A percentile compares a stretch with the other conserved stretches of the same genome.
These are phyloP conservation scores for Calonectria hongkongensis DNA, from an alignment of 2,329 filamentous ascomycete species.

Conservation along the genomic window DNA sequence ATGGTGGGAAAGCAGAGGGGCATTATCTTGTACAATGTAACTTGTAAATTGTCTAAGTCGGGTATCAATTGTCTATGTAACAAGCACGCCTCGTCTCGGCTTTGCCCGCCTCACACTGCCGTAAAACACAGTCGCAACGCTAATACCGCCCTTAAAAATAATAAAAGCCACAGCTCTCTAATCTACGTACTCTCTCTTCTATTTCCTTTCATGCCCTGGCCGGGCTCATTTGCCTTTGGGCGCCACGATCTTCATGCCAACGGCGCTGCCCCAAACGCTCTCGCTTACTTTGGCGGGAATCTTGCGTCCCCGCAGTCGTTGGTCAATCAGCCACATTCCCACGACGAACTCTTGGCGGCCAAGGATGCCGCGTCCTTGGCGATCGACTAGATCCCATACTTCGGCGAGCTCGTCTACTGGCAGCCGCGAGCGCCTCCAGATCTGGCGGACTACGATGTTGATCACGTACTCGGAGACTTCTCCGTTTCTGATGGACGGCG, in stretches of 20 bases:
- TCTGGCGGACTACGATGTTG: constrained; percentile 82
- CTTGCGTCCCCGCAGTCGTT: constrained; percentile 86
- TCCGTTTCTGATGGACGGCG: constrained; percentile 43
- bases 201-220: not conserved
- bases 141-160: not conserved
- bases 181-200: not conserved
- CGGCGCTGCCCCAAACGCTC: constrained; percentile 85
- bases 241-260: constrained; percentile 64
- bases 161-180: too few relatives aligned
- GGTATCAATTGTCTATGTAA: constrained; percentile 24
- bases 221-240: constrained; percentile 55
- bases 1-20: too few relatives aligned
- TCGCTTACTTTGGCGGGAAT: constrained; percentile 81
- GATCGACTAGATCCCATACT: constrained; percentile 85
- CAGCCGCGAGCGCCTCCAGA: constrained; percentile 84
- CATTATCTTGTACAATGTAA: not conserved
- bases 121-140: not conserved
- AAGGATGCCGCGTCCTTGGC: constrained; percentile 72
- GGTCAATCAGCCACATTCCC: constrained; percentile 88
- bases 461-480: constrained; percentile 72
- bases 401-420: constrained; percentile 81
- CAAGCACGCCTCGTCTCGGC: constrained; percentile 3
- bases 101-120: not conserved
- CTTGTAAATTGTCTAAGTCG: constrained; percentile 16
- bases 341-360: constrained; percentile 85